Base-by-base conservation (phyloP, 75 land plant genomes). In the Picea sitchensis region DNA sequence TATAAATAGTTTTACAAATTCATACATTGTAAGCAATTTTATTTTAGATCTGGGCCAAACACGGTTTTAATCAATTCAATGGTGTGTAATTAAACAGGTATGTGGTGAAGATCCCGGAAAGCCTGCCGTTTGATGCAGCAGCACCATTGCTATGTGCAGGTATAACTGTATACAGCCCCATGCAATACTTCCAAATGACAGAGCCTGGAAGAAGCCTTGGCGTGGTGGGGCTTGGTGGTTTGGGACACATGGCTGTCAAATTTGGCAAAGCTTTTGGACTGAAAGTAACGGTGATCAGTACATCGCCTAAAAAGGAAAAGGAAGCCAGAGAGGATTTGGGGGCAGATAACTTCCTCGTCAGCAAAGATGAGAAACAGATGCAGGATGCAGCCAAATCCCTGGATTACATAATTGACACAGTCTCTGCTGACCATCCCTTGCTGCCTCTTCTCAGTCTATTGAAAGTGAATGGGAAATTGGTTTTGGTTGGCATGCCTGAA, bases 221-320 rank as follows among this genome's bases (percentile, higher is more conserved):
- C 1, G 87, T 89, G 14, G 87, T 89, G 38, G 91, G 91, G 9
- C 82, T 89, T 8, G 91, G 91, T 9, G 91, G 90, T 14, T 64
- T 89, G 14, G 91, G 91, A 61, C 91, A 89, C 72, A 80, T 89
- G 82, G 91, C 90, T 0, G 86, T 87, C 2, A 87, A 89, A 77
- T 82, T 89, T 65, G 91, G 78, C 58, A 89, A 87, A 78, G 90
- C 90, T 14, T 87, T 89, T 64, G 90, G 91, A 5, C 41, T 79
- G 76, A 75, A 82, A 18, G 89, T 89, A 30, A 89, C 90, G 3
- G 90, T 89, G 30, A 80, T 89, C 76, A 89, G 91, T 59, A 80
- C 87, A 4, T 84, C 87, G 5, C 84, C 82, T 9, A 32, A 21
- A 7, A 89, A 89, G 78, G 82, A 89, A 71, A 67, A 89, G 77